phyloP scores from a whole-genome alignment of 495 filamentous ascomycete species.

The Talaromyces nanjingensis region DNA sequence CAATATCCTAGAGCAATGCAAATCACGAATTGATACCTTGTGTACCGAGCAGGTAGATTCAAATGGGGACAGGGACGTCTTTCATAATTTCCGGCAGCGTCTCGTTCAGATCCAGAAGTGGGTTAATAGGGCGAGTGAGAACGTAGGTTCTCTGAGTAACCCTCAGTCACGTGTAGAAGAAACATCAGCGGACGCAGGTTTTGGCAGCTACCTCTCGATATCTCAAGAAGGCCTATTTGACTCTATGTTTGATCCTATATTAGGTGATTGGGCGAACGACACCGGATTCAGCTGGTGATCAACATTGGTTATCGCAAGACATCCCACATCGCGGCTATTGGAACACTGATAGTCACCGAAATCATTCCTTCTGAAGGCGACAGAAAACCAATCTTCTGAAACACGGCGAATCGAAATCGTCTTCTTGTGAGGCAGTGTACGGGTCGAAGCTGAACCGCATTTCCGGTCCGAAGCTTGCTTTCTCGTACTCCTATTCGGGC shows the following conservation, averaged over 20 bases:
- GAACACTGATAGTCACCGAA: not conserved
- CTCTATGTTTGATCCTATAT: not conserved
- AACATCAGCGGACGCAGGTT: not conserved
- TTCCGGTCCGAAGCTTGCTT: not conserved
- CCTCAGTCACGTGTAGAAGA: not conserved
- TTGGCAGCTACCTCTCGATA: not conserved
- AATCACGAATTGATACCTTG: conserved; percentile 11
- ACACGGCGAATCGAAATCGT: not conserved
- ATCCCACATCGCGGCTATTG: not conserved
- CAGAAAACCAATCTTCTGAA: not conserved
- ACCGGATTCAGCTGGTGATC: not conserved
- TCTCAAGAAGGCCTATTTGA: not conserved
- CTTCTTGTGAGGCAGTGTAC: not conserved
- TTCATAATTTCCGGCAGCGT: conserved; percentile 13
- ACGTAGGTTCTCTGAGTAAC: not conserved
- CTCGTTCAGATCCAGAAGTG: conserved; percentile 12
- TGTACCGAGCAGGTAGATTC: conserved; percentile 13
- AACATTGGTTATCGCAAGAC: not conserved
- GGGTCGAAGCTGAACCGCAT: not conserved
- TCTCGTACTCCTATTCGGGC: not conserved
- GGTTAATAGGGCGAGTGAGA: not conserved
- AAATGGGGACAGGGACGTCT: conserved; percentile 15
- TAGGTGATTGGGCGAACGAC: not conserved
- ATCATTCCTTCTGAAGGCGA: not conserved
- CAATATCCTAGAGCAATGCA: conserved; percentile 12